Percentiles rank a stretch among this genome's conserved stretches.
Evolutionary conservation across 2,329 filamentous ascomycete species (phyloP).

Genomic region (Sporothrix globosa): DNA sequence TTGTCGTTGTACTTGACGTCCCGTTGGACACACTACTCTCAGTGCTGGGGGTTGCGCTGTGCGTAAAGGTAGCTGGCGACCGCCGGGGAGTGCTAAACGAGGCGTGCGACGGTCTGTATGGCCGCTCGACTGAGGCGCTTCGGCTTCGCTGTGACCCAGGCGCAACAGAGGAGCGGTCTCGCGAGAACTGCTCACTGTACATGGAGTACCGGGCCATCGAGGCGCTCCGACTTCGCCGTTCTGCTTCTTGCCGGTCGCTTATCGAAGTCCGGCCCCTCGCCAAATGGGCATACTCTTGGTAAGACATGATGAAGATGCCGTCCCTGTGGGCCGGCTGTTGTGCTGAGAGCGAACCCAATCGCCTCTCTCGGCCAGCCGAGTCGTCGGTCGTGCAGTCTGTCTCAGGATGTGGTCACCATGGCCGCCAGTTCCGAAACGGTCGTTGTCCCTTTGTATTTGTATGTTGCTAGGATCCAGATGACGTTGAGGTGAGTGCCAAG

Average conservation of each 20-base stretch:
- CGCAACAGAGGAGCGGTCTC: background rate
- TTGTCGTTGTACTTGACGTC: constrained; percentile 27
- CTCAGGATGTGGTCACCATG: background rate
- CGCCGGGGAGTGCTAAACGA: constrained; percentile 39
- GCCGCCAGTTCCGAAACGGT: background rate
- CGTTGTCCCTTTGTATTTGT: background rate
- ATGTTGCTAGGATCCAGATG: background rate
- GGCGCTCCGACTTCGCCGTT: constrained; percentile 18
- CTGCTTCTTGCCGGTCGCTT: constrained; percentile 20
- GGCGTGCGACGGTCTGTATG: constrained; percentile 32
- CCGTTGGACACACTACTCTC: constrained; percentile 33
- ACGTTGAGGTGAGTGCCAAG: background rate
- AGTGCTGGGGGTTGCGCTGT: constrained; percentile 26
- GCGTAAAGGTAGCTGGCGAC: constrained; percentile 25
- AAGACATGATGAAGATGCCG: constrained; percentile 35
- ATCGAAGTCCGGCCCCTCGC: constrained; percentile 31
- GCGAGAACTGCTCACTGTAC: constrained; percentile 23
- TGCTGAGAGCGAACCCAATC: constrained; percentile 17
- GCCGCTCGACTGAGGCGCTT: constrained; percentile 36
- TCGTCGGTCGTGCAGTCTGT: background rate
- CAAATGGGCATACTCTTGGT: constrained; percentile 38
- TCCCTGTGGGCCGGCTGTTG: background rate
- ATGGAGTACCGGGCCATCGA: constrained; percentile 26
- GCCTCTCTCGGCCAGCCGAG: constrained; percentile 8
- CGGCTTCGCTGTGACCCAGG: constrained; percentile 3